Evolutionary conservation across 1,284 basidiomycete species (phyloP).

Genomic region (Sparassis latifolia): DNA sequence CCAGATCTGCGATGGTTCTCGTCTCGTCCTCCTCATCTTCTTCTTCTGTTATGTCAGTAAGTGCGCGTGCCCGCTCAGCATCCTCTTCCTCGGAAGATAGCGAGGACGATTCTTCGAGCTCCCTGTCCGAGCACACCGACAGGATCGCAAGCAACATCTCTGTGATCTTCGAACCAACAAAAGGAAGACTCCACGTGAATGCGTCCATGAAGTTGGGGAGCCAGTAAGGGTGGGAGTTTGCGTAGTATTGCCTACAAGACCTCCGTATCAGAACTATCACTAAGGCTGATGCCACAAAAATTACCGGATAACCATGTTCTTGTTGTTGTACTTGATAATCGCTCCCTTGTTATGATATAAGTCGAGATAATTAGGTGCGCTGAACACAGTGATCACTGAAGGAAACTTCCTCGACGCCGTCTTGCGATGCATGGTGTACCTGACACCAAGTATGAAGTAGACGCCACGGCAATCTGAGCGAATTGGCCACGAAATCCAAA

Average conservation of each 20-base stretch:
- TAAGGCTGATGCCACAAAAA: background rate
- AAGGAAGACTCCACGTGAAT: conserved; percentile 98
- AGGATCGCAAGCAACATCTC: conserved; percentile 97
- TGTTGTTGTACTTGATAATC: conserved; percentile 96
- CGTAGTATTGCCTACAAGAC: conserved; percentile 77
- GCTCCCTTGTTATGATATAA: conserved; percentile 96
- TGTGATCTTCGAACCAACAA: conserved; percentile 95
- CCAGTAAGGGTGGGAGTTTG: conserved; percentile 86
- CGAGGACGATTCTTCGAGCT: conserved; percentile 71
- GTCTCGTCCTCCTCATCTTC: conserved; percentile 31
- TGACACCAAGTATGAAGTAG: conserved; percentile 20
- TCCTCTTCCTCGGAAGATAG: conserved; percentile 38
- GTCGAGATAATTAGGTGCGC: conserved; percentile 95
- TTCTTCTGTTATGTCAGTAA: conserved; percentile 9
- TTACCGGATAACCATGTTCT: conserved; percentile 89
- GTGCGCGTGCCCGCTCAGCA: conserved; percentile 12
- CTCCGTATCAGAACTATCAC: background rate
- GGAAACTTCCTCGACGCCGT: conserved; percentile 89
- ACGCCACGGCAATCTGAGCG: background rate
- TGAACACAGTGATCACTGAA: conserved; percentile 94
- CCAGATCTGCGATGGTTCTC: conserved; percentile 24
- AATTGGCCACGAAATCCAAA: background rate
- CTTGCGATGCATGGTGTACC: conserved; percentile 92
- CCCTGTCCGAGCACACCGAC: conserved; percentile 91
- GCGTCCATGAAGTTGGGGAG: conserved; percentile 99